A percentile compares a stretch with the other conserved stretches of the same genome.
phyloP scores from a whole-genome alignment of 352 stramenopile species.

The Pythium monospermum region DNA sequence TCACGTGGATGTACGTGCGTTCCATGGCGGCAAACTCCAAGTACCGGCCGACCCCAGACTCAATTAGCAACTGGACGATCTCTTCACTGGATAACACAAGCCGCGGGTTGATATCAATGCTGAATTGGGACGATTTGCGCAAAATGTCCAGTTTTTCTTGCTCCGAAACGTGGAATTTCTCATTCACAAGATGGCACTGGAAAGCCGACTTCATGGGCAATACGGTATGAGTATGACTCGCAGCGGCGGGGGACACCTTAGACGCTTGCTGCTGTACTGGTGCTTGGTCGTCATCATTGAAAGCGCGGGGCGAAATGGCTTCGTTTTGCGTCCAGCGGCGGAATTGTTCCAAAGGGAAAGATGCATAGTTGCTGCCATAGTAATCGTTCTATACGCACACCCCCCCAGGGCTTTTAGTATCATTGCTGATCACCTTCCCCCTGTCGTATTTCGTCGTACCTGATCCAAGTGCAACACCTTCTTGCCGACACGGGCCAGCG shows the following conservation, averaged over 20 bases:
- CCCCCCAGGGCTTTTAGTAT: neutral
- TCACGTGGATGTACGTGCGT: slow-evolving; percentile 70
- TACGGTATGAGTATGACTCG: slow-evolving; percentile 6
- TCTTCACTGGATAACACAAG: slow-evolving; percentile 75
- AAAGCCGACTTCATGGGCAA: slow-evolving; percentile 45
- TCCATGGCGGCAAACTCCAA: slow-evolving; percentile 87
- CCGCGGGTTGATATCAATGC: slow-evolving; percentile 74
- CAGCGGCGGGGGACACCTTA: neutral
- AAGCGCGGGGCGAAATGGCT: slow-evolving; percentile 25
- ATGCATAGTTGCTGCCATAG: slow-evolving; percentile 78
- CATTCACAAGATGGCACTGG: slow-evolving; percentile 36
- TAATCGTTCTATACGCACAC: slow-evolving; percentile 67
- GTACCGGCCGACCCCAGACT: slow-evolving; percentile 81
- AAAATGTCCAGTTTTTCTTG: slow-evolving; percentile 31
- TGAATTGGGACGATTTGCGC: slow-evolving; percentile 52
- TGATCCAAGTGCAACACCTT: slow-evolving; percentile 78
- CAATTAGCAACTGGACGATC: slow-evolving; percentile 80
- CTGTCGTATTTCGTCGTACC: slow-evolving; percentile 19
- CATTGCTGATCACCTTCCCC: neutral
- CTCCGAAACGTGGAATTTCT: slow-evolving; percentile 32
- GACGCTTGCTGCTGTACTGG: neutral
- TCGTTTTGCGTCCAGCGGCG: slow-evolving; percentile 53
- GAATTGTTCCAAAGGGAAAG: slow-evolving; percentile 58
- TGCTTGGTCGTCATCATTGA: slow-evolving; percentile 25
- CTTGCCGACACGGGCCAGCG: slow-evolving; percentile 58